Evolutionary conservation across 2,329 filamentous ascomycete genomes (phyloP), one percentile per base, ranked within the genome.

Genomic region (Cordyceps farinosa): DNA sequence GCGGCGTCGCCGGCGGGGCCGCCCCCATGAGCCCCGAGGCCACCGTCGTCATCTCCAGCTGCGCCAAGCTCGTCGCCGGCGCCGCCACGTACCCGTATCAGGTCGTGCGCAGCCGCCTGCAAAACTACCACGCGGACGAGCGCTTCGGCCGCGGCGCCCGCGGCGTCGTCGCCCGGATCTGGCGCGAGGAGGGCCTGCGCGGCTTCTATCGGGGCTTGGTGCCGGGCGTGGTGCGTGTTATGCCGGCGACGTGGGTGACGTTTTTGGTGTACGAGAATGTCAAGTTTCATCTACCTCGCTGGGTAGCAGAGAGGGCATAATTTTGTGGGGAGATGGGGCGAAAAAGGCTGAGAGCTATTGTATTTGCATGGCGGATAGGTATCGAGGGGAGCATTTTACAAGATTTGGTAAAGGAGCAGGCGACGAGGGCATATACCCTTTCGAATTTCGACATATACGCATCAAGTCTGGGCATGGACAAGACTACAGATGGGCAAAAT

Each of bases 211-310:
- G 93, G 67, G 95, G 95, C 1, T 79, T 98, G 63, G 87, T 91
- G 47, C 93, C 94, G 1, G 96, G 94, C 68, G 84, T 97, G n/a
- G 80, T 97, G 59, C 85, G 95, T 65, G 95, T 98, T 34, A 81
- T 99, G 75, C 95, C 95, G 3, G 93, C 92, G 38, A 98, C 95
- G 3, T 96, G 95, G 85, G 91, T 97, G 61, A 98, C 94, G 1
- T 98, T 99, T 73, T 77, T 99, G 70, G 93, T 98, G 30, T 98
- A 98, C 77, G 95, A 99, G 80, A 98, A 98, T 75, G 88, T 90
- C 65, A 92, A 90, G 77, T 87, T 84, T 68, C 88, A 91, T 73
- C 74, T 96, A 42, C 80, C 85, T 30, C 70, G 70, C 52, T 79
- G 77, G 80, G 22, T 72, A 27, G 68, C 44, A 22, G 45, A 22